Base-by-base conservation (phyloP, 345 rosid genomes). In the Kandelia obovata region DNA sequence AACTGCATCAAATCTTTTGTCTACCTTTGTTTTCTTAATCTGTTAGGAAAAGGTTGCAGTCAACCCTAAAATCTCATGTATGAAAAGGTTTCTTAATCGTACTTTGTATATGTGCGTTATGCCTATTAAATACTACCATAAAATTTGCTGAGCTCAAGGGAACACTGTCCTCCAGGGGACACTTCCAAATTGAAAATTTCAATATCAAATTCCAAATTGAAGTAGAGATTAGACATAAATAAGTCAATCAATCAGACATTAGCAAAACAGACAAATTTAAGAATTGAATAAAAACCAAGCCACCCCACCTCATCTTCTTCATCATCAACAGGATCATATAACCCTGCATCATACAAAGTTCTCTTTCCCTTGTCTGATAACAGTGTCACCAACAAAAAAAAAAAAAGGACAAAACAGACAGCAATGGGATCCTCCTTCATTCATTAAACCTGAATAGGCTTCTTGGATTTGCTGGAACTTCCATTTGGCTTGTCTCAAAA, bases 391-490 rank as follows among this genome's bases (percentile, higher is more conserved):
- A 34, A 28, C 26, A 65, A 69, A 67, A 9, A 35, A 56, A 19
- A 26, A 8, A 52, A 17, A 17, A 61, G 9, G 47, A 13, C 34
- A 0, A 20, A 65, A 31, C 8, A 4, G 3, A 0, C 61, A 63
- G 17, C 27, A 25, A 34, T n/a, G 8, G 7, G n/a, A 58, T 10
- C 62, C 39, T 10, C 32, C 21, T 16, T 4, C 0, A 13, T 25
- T n/a, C 3, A 15, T 9, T 3, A 5, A 65, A 88, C 87, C 88
- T 27, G 88, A 79, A 77, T 88, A 83, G 0, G 90, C 89, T 71
- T 88, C 84, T 60, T 83, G 93, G 55, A 88, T 83, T 57, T 81
- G 80, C 79, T 86, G 90, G 72, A 88, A 88, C 59, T 73, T 86
- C 6, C 79, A 70, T 73, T 88, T 88, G 46, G 90, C 86, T 73